Evolutionary conservation across 1,139 yeast genomes (phyloP), one percentile per base, ranked within the genome.

Genomic region (Hemisphaericaspora xylofermentans): DNA sequence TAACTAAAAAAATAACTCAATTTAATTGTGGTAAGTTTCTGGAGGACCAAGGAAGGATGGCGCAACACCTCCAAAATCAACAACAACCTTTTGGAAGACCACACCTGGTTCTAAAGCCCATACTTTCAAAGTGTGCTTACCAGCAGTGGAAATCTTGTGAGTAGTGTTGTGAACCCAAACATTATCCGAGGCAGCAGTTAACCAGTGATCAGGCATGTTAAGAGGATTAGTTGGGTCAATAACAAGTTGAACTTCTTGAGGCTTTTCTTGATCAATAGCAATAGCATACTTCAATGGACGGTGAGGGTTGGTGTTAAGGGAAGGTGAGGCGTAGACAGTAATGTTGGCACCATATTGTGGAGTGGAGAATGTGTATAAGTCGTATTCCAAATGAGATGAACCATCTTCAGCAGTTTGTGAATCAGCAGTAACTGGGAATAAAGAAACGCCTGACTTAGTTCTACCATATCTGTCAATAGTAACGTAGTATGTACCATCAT

Each of bases 21-120:
- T n/a, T 28, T 32, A 37, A 33, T 31, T 37, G 25, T 19, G 39
- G 32, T 42, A 38, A 32, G 50, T 47, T 32, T 50, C 53, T n/a
- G 53, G 53, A n/a, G 53, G 53, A 12, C 53, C 53, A 15, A 50
- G 43, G 38, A 46, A 47, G 37, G 51, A 46, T 12, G 39, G 39
- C 13, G 35, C 28, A 8, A 47, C 53, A 3, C 53, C 53, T 13
- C 53, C 53, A 38, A 50, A 49, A 39, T 50, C 53, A 35, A 46
- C 42, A 5, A 49, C 39, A 26, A 46, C 36, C 31, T 49, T 49
- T 33, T 50, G 51, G 26, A 50, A 22, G 12, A 44, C 48, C 14
- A 49, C 39, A 3, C 43, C 47, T 12, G 47, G 48, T 34, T 50
- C 53, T 27, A 50, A 46, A 8, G 43, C 40, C 55, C 55, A 51